Evolutionary conservation across 305 asterid species (phyloP).

Genomic region (Fraxinus sp.): DNA sequence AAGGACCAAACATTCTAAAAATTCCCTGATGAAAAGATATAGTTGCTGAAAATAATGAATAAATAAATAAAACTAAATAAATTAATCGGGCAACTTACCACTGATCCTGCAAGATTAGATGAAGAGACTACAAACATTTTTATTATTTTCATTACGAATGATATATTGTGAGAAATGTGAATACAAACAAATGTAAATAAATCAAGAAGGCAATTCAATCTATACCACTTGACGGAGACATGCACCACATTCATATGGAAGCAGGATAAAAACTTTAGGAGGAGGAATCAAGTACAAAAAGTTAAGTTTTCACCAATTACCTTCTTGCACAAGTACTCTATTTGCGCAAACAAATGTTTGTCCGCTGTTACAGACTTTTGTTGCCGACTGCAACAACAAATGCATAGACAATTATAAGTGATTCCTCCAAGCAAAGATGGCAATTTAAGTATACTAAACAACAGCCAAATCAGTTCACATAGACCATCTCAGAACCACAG

Average conservation of each 20-base stretch:
- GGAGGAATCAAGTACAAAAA: conserved; percentile 13
- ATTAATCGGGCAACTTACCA: background rate
- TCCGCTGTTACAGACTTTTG: conserved; percentile 94
- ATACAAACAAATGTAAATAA: background rate
- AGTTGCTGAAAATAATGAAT: background rate
- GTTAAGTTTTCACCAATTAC: conserved; percentile 37
- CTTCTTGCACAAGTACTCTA: conserved; percentile 93
- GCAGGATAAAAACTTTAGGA: background rate
- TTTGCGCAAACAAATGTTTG: conserved; percentile 96
- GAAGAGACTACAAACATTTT: conserved; percentile 15
- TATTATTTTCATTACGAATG: background rate
- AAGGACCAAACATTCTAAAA: conserved; percentile 7
- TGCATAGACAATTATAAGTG: conserved; percentile 26
- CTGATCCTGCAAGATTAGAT: conserved; percentile 40
- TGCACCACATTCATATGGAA: background rate
- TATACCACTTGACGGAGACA: background rate
- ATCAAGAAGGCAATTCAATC: background rate
- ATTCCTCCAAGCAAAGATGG: conserved; percentile 16
- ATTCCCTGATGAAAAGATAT: too few relatives aligned
- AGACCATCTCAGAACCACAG: conserved; percentile 13
- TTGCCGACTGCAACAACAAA: conserved; percentile 62
- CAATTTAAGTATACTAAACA: background rate
- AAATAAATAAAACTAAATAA: background rate
- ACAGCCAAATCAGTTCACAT: conserved; percentile 3
- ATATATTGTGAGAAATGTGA: background rate